These are phyloP conservation scores for Candida sp. DNA, from an alignment of 1,139 yeast genomes.

Conservation along the genomic window DNA sequence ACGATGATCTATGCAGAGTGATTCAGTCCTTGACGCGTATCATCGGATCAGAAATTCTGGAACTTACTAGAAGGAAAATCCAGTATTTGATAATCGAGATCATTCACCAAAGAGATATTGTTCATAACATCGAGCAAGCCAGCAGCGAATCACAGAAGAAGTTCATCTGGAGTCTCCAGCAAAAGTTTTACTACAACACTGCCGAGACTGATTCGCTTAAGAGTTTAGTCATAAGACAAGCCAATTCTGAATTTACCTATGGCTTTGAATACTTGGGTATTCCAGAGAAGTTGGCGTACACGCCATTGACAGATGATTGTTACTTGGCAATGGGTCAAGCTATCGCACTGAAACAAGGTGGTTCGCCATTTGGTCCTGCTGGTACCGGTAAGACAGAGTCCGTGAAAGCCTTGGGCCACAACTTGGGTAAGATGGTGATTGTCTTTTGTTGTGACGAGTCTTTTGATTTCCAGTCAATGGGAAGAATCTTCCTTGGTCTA, in stretches of 20 bases:
- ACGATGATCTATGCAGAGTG: conserved; percentile 10
- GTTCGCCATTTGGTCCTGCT: conserved; percentile 96
- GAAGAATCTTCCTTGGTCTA: conserved; percentile 80
- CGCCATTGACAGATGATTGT: conserved; percentile 72
- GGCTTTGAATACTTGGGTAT: conserved; percentile 88
- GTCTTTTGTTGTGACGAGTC: conserved; percentile 94
- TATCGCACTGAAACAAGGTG: conserved; percentile 76
- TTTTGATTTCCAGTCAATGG: conserved; percentile 83
- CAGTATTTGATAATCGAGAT: conserved; percentile 70
- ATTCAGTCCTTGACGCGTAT: conserved; percentile 18
- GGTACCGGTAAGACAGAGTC: conserved; percentile 98
- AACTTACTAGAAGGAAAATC: conserved; percentile 47
- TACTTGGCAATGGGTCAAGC: conserved; percentile 80
- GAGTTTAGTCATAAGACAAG: conserved; percentile 56
- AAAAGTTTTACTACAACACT: conserved; percentile 48
- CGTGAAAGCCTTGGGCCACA: conserved; percentile 81
- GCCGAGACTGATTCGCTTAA: conserved; percentile 24
- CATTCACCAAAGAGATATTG: conserved; percentile 61
- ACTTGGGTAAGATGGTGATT: conserved; percentile 78
- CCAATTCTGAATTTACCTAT: conserved; percentile 56
- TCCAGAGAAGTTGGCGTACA: conserved; percentile 74
- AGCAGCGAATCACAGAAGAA: conserved; percentile 17
- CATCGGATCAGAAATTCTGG: conserved; percentile 24
- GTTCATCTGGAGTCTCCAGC: conserved; percentile 55
- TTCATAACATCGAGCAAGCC: conserved; percentile 24